Base-by-base conservation (phyloP, 225 moss, liverwort and hornwort genomes). In the Pleurozium schreberi region DNA sequence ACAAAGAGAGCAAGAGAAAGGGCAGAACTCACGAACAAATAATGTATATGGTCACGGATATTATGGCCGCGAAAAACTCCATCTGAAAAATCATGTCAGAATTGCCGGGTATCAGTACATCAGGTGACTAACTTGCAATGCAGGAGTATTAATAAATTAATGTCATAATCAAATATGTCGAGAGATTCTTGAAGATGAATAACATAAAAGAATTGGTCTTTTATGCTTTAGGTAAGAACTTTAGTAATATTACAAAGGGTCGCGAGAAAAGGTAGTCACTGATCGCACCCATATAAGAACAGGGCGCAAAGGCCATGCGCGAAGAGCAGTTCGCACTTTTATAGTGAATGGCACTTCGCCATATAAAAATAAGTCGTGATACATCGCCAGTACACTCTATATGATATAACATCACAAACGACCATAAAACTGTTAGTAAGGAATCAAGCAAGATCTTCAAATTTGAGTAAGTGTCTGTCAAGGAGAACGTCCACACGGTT, bases 321-420 rank as follows among this genome's bases (percentile, higher is more conserved):
- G 96, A 82, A 98, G 94, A 85, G 98, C 96, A 62, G 97, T 93
- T 92, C 98, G 96, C 89, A 98, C 95, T 92, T 97, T 97, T 87
- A 95, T 96, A 43, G 97, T 95, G 38, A 96, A 85, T 36, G 98
- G 97, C 82, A 98, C 96, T 90, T 98, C 95, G 38, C 96, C 98
- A 89, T 98, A 96, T 19, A 98, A 89, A 93, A 95, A 97, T 62
- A 96, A 93, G 90, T 97, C 98, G 88, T 98, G 96, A 90, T 98
- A 94, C 88, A 87, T 92, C 66, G 83, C 90, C 65, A 86, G 76
- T 40, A 94, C 73, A 89, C 92, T 91, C 94, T 94, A 81, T 8
- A 89, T 69, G 75, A 65, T 83, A 90, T 31, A 66, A 45, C 66
- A 85, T 52, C 74, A 85, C 61, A 93, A 89, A 67, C 69, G n/a